phyloP scores from a whole-genome alignment of 805 yeast genomes.

The Ogataea paradorogensis region DNA sequence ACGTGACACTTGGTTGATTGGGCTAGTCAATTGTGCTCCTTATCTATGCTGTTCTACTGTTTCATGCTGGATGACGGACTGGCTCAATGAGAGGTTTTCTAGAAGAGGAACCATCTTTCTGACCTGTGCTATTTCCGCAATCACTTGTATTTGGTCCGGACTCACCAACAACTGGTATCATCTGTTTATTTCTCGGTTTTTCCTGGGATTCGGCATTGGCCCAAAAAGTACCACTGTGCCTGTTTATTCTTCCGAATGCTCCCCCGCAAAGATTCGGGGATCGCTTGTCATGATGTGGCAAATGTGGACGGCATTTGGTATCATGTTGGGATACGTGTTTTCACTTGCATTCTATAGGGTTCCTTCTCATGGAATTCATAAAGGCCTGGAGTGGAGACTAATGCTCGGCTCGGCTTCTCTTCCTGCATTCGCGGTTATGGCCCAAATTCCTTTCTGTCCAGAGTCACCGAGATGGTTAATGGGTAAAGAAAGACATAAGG shows the following conservation, averaged over 20 bases:
- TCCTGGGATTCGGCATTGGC: conserved; percentile 67
- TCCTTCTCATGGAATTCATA: conserved; percentile 41
- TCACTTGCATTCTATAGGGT: conserved; percentile 61
- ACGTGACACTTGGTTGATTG: conserved; percentile 54
- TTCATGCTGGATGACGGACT: conserved; percentile 64
- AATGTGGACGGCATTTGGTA: conserved; percentile 71
- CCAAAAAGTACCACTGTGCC: conserved; percentile 72
- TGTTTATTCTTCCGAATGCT: conserved; percentile 64
- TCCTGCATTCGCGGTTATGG: conserved; percentile 59
- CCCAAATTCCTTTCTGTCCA: conserved; percentile 65
- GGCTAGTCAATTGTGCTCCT: conserved; percentile 68
- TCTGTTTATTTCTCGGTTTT: conserved; percentile 61
- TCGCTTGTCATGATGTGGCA: conserved; percentile 74
- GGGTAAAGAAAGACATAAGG: conserved; percentile 63
- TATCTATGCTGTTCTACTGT: conserved; percentile 60
- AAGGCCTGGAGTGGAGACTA: conserved; percentile 65
- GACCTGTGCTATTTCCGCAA: conserved; percentile 58
- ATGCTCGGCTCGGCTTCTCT: conserved; percentile 68
- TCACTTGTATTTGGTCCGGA: conserved; percentile 70
- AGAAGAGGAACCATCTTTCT: conserved; percentile 66
- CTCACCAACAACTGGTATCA: conserved; percentile 64
- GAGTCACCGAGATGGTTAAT: conserved; percentile 78
- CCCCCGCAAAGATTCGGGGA: conserved; percentile 63
- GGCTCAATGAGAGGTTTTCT: conserved; percentile 52
- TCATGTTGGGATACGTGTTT: conserved; percentile 67